Conservation (phyloP, 495 filamentous ascomycete genomes). For the Neurospora sp. region DNA sequence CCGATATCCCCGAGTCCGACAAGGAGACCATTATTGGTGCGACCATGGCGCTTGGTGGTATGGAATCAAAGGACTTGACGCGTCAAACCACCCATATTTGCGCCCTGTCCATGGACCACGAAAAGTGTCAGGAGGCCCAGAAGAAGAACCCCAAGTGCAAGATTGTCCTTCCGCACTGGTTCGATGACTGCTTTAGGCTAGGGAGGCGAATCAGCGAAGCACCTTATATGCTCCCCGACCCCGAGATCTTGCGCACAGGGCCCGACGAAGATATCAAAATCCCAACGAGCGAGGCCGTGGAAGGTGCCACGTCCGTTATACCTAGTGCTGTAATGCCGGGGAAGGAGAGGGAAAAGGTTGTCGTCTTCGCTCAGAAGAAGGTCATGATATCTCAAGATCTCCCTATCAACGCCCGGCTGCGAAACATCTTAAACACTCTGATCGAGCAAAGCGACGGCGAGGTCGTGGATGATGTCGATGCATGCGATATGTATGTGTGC, state of each 20-base stretch:
- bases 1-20: conserved; percentile 77
- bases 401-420: conserved; percentile 52
- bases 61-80: conserved; percentile 58
- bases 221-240: conserved; percentile 81
- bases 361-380: conserved; percentile 58
- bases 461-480: conserved; percentile 54
- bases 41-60: conserved; percentile 79
- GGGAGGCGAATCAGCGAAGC: conserved; percentile 77
- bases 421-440: conserved; percentile 56
- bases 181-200: conserved; percentile 91
- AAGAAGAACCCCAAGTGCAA: conserved; percentile 59
- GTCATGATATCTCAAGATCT: conserved; percentile 65
- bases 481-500: conserved; percentile 75
- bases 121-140: conserved; percentile 55
- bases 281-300: conserved; percentile 48
- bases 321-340: conserved; percentile 37
- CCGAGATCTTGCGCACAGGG: conserved; percentile 56
- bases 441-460: conserved; percentile 59
- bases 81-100: conserved; percentile 80
- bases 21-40: conserved; percentile 88
- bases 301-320: conserved; percentile 61
- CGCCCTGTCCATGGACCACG: conserved; percentile 63
- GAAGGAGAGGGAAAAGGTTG: conserved; percentile 22
- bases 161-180: conserved; percentile 96
- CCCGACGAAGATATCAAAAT: conserved; percentile 46